Conservation (phyloP, 192 early-diverging fungal genomes). For the Geosiphon pyriformis region DNA sequence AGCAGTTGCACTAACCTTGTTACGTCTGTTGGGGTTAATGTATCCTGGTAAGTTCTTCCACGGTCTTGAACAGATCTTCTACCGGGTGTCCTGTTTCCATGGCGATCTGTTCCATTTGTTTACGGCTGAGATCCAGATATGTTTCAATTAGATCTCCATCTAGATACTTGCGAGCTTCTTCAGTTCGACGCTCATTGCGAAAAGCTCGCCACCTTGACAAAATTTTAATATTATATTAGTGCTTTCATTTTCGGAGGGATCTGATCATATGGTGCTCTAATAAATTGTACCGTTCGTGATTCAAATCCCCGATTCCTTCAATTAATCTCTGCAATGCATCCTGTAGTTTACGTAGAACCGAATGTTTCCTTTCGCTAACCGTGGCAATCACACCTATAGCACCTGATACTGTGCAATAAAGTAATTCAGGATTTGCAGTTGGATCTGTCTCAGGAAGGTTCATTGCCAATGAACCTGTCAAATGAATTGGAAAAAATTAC, state of each 20-base stretch:
- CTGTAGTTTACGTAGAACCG: conserved; percentile 58
- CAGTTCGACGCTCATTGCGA: conserved; percentile 43
- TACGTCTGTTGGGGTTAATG: too few species aligned
- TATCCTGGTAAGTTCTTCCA: conserved; percentile 57
- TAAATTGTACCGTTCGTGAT: conserved; percentile 52
- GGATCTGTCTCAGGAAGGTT: conserved; percentile 56
- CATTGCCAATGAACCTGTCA: conserved; percentile 72
- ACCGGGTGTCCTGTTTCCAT: conserved; percentile 29
- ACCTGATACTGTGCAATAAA: conserved; percentile 79
- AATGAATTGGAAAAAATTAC: conserved; percentile 1
- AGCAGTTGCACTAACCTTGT: too few species aligned
- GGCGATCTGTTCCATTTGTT: conserved; percentile 37
- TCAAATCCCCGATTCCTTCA: conserved; percentile 52
- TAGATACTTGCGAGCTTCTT: conserved; percentile 54
- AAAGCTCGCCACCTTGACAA: conserved; percentile 60
- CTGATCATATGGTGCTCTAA: too few species aligned
- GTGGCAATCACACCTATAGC: conserved; percentile 72
- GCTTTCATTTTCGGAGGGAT: neutral
- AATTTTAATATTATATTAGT: neutral
- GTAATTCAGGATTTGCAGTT: conserved; percentile 44
- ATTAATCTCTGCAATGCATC: conserved; percentile 53
- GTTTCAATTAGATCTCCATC: conserved; percentile 92
- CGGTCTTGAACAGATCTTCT: conserved; percentile 44
- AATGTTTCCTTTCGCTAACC: conserved; percentile 53
- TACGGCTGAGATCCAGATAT: conserved; percentile 64